Evolutionary conservation across 768 basidiomycete genomes (phyloP).

Genomic region (Mycena vitilis): DNA sequence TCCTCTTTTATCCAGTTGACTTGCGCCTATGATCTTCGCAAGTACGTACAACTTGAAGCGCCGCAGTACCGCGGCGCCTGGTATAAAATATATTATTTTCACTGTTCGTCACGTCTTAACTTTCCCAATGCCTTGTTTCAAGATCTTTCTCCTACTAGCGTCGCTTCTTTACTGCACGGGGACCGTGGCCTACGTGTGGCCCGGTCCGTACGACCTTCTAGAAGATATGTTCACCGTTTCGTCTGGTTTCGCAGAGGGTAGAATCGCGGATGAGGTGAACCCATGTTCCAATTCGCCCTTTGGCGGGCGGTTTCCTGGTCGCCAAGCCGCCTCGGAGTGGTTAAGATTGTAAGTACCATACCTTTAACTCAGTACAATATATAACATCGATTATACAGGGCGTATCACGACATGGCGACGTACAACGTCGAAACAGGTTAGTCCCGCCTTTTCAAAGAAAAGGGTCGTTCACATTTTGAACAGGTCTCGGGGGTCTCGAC

Average conservation of each 20-base stretch:
- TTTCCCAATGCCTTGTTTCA: not conserved
- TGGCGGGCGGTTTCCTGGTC: conserved; percentile 18
- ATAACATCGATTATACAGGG: conserved; percentile 8
- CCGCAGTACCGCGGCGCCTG: no score
- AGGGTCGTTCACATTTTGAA: conserved; percentile 31
- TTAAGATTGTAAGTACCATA: conserved; percentile 17
- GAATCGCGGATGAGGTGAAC: conserved; percentile 21
- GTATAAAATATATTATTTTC: no score
- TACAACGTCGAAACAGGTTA: conserved; percentile 32
- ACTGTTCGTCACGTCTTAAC: no score
- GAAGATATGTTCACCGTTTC: conserved; percentile 30
- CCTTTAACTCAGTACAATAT: not conserved
- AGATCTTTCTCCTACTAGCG: not conserved
- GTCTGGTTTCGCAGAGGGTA: conserved; percentile 19
- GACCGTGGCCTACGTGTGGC: conserved; percentile 28
- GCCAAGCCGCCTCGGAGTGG: conserved; percentile 27
- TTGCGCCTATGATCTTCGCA: no score
- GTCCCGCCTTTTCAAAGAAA: no score
- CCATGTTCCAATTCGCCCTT: conserved; percentile 17
- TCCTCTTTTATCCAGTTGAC: no score
- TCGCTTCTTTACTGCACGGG: not conserved
- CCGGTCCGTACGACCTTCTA: conserved; percentile 26
- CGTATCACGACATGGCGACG: conserved; percentile 44
- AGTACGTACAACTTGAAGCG: no score
- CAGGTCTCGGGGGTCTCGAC: conserved; percentile 45